Conservation (phyloP, 352 stramenopile genomes). For the Phytophthora ohioensis region DNA sequence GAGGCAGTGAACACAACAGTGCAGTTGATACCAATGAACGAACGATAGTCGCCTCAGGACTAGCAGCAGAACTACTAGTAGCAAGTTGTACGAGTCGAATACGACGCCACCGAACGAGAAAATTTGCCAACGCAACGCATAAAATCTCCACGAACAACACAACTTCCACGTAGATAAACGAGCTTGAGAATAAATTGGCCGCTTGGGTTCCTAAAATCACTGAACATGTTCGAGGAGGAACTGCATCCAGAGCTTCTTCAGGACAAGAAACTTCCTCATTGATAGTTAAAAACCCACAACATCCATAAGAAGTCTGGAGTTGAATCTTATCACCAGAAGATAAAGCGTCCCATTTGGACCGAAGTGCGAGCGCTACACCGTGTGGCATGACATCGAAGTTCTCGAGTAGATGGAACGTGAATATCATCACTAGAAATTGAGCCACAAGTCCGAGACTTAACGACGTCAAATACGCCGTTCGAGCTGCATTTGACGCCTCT, state of each 20-base stretch:
- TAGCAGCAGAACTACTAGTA: conserved; percentile 10
- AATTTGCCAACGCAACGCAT: conserved; percentile 50
- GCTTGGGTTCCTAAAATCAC: conserved; percentile 38
- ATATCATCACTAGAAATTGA: conserved; percentile 46
- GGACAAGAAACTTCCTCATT: conserved; percentile 49
- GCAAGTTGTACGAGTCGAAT: conserved; percentile 55
- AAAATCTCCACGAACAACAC: conserved; percentile 48
- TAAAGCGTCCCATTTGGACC: conserved; percentile 43
- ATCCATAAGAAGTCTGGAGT: conserved; percentile 55
- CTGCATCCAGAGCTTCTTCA: conserved; percentile 53
- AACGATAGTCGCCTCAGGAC: conserved; percentile 39
- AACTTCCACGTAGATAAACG: conserved; percentile 49
- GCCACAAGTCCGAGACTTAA: conserved; percentile 42
- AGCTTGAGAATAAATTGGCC: conserved; percentile 40
- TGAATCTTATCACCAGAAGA: conserved; percentile 27
- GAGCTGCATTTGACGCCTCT: conserved; percentile 41
- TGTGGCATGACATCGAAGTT: conserved; percentile 48
- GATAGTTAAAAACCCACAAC: conserved; percentile 58
- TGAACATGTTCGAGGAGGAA: conserved; percentile 52
- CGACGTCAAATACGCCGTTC: conserved; percentile 41
- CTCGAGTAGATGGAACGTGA: conserved; percentile 51
- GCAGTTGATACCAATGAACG: conserved; percentile 39
- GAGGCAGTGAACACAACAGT: conserved; percentile 53
- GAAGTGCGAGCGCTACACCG: conserved; percentile 32
- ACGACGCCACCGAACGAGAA: conserved; percentile 60